phyloP scores from a whole-genome alignment of 306 rosid species.

The Astragalus membranaceus region DNA sequence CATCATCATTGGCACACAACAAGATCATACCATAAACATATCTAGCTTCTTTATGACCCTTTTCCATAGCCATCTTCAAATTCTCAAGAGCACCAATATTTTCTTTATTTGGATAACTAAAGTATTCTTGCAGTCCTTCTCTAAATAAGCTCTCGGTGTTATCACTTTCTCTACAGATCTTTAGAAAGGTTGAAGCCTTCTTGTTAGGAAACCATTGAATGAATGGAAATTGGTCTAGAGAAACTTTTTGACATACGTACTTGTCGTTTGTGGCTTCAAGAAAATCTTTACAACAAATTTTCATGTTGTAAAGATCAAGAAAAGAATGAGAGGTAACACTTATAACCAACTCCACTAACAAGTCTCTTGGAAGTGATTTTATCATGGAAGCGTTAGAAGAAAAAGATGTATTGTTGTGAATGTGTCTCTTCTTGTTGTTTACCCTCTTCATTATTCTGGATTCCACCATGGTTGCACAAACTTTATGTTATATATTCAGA shows the following conservation, averaged over 20 bases:
- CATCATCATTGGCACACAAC: not conserved
- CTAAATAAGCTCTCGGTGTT: constrained; percentile 15
- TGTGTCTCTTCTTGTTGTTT: not conserved
- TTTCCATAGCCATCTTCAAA: not conserved
- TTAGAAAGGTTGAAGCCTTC: not conserved
- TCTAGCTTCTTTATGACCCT: constrained; percentile 21
- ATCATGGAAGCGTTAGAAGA: not conserved
- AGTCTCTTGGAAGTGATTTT: constrained; percentile 12
- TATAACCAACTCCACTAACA: constrained; percentile 7
- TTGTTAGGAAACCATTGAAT: not conserved
- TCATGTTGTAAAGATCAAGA: constrained; percentile 5
- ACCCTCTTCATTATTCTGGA: not conserved
- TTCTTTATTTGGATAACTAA: not conserved
- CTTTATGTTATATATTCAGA: too few species aligned
- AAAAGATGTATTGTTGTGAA: not conserved
- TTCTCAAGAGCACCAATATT: not conserved
- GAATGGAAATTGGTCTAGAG: not conserved
- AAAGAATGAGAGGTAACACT: constrained; percentile 17
- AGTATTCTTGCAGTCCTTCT: constrained; percentile 12
- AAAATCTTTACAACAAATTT: constrained; percentile 11
- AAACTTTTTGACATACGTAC: not conserved
- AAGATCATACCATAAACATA: constrained; percentile 25
- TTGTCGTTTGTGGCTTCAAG: not conserved
- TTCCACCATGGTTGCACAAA: not conserved
- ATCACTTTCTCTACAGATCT: not conserved